A percentile compares a stretch with the other conserved stretches of the same genome.
These are phyloP conservation scores for Rhamnella rubrinervis DNA, from an alignment of 331 rosid genomes.

Conservation along the genomic window DNA sequence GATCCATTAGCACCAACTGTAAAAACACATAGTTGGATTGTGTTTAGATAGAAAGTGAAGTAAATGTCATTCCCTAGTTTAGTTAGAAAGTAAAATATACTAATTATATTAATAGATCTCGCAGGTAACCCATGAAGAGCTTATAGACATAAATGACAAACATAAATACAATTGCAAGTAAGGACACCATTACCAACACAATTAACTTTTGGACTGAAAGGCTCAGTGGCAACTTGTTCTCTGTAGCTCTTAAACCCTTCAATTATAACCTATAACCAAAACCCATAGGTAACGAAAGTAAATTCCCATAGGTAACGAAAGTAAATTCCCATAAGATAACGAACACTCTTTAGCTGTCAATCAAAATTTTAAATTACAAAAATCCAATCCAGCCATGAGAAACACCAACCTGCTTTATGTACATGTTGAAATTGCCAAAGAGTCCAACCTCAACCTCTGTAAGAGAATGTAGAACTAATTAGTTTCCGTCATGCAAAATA, in stretches of 20 bases:
- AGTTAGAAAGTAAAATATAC: neutral
- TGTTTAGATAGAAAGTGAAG: no score
- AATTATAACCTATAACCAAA: conserved; percentile 54
- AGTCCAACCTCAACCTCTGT: conserved; percentile 28
- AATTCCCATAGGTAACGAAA: neutral
- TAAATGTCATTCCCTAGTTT: no score
- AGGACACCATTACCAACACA: conserved; percentile 70
- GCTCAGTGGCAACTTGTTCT: conserved; percentile 86
- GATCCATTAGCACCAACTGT: conserved; percentile 98
- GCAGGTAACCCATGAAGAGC: neutral
- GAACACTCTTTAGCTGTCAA: neutral
- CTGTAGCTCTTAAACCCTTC: conserved; percentile 91
- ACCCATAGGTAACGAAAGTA: neutral
- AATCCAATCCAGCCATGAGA: neutral
- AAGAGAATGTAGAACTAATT: neutral
- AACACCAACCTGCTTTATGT: conserved; percentile 66
- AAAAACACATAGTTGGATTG: conserved; percentile 14
- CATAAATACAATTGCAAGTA: conserved; percentile 16
- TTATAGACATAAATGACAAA: conserved; percentile 14
- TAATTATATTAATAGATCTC: neutral
- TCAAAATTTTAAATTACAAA: no score
- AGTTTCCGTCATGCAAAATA: no score
- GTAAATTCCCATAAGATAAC: neutral
- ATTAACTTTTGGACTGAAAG: conserved; percentile 89
- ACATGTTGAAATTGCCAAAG: conserved; percentile 49